A percentile compares a stretch with the other conserved stretches of the same genome.
phyloP scores from a whole-genome alignment of 2,329 filamentous ascomycete genomes.

The Fusarium sp. region DNA sequence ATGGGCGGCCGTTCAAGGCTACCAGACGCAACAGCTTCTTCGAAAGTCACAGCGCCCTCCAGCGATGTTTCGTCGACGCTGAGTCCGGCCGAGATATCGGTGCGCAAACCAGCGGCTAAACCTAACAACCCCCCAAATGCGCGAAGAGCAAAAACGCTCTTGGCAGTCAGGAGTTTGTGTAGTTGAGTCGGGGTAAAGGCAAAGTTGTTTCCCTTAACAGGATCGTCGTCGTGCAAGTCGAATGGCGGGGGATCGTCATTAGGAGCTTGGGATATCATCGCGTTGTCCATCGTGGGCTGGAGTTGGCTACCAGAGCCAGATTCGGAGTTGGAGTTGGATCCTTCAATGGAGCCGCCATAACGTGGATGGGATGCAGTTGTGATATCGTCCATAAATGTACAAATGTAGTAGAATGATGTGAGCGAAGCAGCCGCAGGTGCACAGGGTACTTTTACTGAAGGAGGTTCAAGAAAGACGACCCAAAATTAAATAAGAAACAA shows the following conservation, averaged over 20 bases:
- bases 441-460: constrained; percentile 11
- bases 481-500: constrained; percentile 3
- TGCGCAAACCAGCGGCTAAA: constrained; percentile 65
- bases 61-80: constrained; percentile 64
- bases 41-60: constrained; percentile 61
- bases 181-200: constrained; percentile 68
- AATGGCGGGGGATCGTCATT: constrained; percentile 26
- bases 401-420: not conserved
- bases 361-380: constrained; percentile 42
- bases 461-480: not conserved
- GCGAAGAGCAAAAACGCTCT: constrained; percentile 62
- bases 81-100: constrained; percentile 62
- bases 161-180: constrained; percentile 66
- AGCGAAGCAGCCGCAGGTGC: constrained; percentile 12
- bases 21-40: constrained; percentile 62
- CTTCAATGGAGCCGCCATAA: constrained; percentile 39
- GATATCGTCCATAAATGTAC: constrained; percentile 51
- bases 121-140: constrained; percentile 67
- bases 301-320: constrained; percentile 21
- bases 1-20: constrained; percentile 50
- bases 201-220: constrained; percentile 59
- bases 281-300: constrained; percentile 23
- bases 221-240: constrained; percentile 50
- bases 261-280: constrained; percentile 17
- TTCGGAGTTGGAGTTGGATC: constrained; percentile 30